Evolutionary conservation across 2,329 filamentous ascomycete genomes (phyloP).

Genomic region (Pseudogymnoascus sp.): DNA sequence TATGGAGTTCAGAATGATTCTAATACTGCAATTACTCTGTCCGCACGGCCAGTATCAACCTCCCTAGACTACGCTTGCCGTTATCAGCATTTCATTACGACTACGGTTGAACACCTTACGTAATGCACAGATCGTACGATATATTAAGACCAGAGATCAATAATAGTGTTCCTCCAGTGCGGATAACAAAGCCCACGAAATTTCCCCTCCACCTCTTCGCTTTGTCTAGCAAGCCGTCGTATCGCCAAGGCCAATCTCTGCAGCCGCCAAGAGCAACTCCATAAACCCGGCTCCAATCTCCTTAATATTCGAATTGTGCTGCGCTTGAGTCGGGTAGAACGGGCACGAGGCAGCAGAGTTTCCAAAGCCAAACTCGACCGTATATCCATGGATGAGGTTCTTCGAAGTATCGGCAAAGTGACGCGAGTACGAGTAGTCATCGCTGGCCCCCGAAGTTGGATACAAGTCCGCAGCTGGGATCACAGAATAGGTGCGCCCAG

Average conservation of each 20-base stretch:
- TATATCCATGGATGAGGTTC: slow-evolving; percentile 36
- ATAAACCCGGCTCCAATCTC: slow-evolving; percentile 41
- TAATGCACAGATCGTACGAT: not conserved
- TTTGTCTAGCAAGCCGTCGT: slow-evolving; percentile 10
- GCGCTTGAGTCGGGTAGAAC: slow-evolving; percentile 38
- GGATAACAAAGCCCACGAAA: not conserved
- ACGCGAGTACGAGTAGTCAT: slow-evolving; percentile 40
- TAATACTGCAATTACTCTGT: too few relatives aligned
- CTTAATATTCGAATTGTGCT: slow-evolving; percentile 37
- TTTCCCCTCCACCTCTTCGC: not conserved
- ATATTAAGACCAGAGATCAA: not conserved
- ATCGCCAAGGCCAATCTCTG: slow-evolving; percentile 20
- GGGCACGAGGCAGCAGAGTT: slow-evolving; percentile 29
- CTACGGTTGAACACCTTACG: not conserved
- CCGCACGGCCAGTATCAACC: too few relatives aligned
- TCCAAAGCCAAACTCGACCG: slow-evolving; percentile 40
- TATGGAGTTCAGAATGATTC: too few relatives aligned
- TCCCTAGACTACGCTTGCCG: not conserved
- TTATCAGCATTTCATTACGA: not conserved
- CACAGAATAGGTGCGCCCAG: slow-evolving; percentile 31
- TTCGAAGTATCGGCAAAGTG: slow-evolving; percentile 32
- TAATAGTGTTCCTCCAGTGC: not conserved
- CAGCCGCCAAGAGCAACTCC: slow-evolving; percentile 33
- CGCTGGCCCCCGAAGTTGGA: slow-evolving; percentile 37
- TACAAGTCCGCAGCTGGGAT: slow-evolving; percentile 37